Conservation (phyloP, 129 eudicot species). For the Artemisia tridentata region DNA sequence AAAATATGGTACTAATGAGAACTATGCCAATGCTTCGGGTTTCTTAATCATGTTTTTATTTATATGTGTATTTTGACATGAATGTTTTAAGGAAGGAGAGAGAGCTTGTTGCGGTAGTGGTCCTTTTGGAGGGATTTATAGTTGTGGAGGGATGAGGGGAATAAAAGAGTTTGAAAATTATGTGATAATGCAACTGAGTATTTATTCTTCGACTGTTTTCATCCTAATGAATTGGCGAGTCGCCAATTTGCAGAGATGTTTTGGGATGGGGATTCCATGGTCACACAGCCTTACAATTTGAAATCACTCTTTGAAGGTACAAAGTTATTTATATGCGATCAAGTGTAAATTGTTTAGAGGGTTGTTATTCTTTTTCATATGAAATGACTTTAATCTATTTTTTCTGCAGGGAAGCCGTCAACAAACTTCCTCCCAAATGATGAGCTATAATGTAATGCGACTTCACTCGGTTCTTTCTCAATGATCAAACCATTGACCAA, state of each 20-base stretch:
- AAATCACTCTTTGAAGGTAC: conserved; percentile 25
- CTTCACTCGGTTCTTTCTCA: too few relatives aligned
- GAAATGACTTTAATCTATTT: too few relatives aligned
- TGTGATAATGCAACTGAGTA: conserved; percentile 30
- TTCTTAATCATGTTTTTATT: background rate
- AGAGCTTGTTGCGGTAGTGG: conserved; percentile 57
- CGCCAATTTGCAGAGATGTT: conserved; percentile 29
- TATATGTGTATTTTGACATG: conserved; percentile 12
- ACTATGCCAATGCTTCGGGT: background rate
- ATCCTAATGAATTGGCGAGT: conserved; percentile 36
- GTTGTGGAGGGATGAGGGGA: conserved; percentile 38
- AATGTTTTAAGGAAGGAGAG: conserved; percentile 42
- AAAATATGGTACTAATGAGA: conserved; percentile 43
- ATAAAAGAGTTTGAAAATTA: conserved; percentile 27
- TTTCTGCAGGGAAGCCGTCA: too few relatives aligned
- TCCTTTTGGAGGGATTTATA: conserved; percentile 31
- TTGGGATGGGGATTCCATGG: conserved; percentile 33
- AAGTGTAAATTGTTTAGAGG: too few relatives aligned
- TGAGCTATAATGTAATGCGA: too few relatives aligned
- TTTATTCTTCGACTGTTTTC: conserved; percentile 40
- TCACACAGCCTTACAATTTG: conserved; percentile 28
- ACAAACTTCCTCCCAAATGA: too few relatives aligned
- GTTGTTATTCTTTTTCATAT: too few relatives aligned
- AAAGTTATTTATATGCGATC: too few relatives aligned
- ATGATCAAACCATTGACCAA: too few relatives aligned